Conservation (phyloP, 148 eudicot genomes). For the Fallopia convolvulus region DNA sequence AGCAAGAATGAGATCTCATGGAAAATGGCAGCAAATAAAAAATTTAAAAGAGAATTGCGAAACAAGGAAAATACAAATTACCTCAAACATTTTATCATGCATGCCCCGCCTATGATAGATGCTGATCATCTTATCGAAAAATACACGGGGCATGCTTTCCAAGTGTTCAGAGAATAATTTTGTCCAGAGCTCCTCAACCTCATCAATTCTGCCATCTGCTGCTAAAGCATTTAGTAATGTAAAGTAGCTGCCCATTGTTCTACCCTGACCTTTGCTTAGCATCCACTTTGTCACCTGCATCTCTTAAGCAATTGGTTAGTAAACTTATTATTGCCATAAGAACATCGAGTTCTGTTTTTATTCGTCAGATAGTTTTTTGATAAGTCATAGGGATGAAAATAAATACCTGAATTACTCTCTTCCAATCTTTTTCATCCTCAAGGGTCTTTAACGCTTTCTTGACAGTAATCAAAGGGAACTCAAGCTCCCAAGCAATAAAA, state of each 20-base stretch:
- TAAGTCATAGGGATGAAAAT: neutral
- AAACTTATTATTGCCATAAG: neutral
- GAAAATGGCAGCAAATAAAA: neutral
- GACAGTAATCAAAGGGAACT: slow-evolving; percentile 82
- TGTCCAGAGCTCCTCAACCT: slow-evolving; percentile 84
- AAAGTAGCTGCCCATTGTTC: slow-evolving; percentile 87
- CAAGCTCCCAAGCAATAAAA: slow-evolving; percentile 93
- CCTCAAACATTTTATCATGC: slow-evolving; percentile 92
- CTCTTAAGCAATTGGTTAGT: neutral
- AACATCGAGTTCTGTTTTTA: neutral
- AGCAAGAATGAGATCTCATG: neutral
- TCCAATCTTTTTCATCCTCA: slow-evolving; percentile 74
- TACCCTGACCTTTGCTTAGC: slow-evolving; percentile 98
- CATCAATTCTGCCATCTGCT: slow-evolving; percentile 85
- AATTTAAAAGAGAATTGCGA: neutral
- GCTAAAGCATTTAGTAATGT: slow-evolving; percentile 70
- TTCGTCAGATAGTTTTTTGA: neutral
- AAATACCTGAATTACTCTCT: slow-evolving; percentile 78
- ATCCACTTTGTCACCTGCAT: slow-evolving; percentile 90
- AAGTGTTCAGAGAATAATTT: slow-evolving; percentile 62
- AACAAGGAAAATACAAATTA: slow-evolving; percentile 14
- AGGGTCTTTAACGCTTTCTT: slow-evolving; percentile 81
- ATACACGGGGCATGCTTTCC: slow-evolving; percentile 85
- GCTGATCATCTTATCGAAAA: slow-evolving; percentile 71
- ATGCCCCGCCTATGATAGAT: slow-evolving; percentile 59